Base-by-base conservation (phyloP, 2,329 filamentous ascomycete species). In the Chaetomium globosum region DNA sequence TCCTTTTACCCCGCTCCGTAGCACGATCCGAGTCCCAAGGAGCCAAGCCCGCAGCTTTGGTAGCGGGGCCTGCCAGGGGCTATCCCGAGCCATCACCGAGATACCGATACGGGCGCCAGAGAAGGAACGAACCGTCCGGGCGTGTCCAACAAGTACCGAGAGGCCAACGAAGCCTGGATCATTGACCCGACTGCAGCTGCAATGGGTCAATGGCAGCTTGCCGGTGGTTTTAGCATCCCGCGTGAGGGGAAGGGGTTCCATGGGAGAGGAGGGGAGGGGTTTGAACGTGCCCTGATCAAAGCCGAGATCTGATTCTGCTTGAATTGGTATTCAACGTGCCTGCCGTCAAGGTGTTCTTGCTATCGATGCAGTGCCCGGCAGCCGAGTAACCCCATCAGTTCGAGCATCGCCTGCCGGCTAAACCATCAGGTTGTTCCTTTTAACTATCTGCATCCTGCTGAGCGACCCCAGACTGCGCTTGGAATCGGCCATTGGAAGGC, bases 81-180 rank as follows among this genome's bases (percentile, higher is more conserved):
- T 28, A 72, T 70, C 46, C 72, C 72, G 72, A 73, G 66, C 62
- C 67, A 73, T 65, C 65, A 54, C 72, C 72, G 72, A 73, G 63
- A 66, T 66, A 66, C 66, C 49, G 49, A 28, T 52, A 26, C 49
- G 26, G 26, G 23, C 49, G 13, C n/a, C 12, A 23, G 48, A 4
- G 48, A 26, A 60, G 28, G 31, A 61, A 64, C 51, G 43, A 33
- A 46, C 7, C 16, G 23, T 46, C 26, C 21, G 13, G 39, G 16
- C 9, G 21, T 46, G 16, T 23, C 21, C 21, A 31, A 23, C 59
- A 65, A 65, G 63, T 67, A 67, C 65, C 67, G 63, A 65, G 39
- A 33, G 39, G 19, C 19, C 58, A 31, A n/a, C 49, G 9, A 19
- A 19, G 8, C 57, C 57, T 64, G 53, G 51, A n/a, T 23, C 28